These are phyloP conservation scores for Scortechinia acanthostroma DNA, from an alignment of 2,329 filamentous ascomycete genomes.

Conservation along the genomic window DNA sequence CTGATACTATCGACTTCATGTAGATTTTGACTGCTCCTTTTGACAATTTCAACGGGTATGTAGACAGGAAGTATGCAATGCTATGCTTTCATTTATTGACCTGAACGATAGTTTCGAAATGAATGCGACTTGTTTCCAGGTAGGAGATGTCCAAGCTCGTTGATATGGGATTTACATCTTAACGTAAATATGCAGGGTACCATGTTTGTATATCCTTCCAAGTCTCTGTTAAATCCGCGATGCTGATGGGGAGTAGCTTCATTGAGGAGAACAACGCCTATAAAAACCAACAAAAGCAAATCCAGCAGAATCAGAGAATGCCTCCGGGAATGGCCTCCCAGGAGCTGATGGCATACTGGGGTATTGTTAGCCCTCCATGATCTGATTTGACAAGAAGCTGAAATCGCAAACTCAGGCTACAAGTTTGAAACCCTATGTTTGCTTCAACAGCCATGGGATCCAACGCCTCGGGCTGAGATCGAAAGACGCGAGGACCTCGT, in stretches of 20 bases:
- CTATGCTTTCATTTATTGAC: slow-evolving; percentile 4
- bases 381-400: slow-evolving; percentile 1
- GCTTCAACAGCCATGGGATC: slow-evolving; percentile 67
- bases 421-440: slow-evolving; percentile 89
- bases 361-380: slow-evolving; percentile 29
- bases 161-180: slow-evolving; percentile 4
- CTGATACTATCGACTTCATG: slow-evolving; percentile 4
- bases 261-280: slow-evolving; percentile 83
- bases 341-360: slow-evolving; percentile 89
- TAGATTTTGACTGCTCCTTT: slow-evolving; percentile 83
- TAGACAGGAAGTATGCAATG: slow-evolving; percentile 5
- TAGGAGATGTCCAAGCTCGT: slow-evolving; percentile 30
- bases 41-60: slow-evolving; percentile 71
- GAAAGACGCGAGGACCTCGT: slow-evolving; percentile 64
- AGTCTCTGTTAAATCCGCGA: not conserved
- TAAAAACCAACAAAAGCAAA: slow-evolving; percentile 55
- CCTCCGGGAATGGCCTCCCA: slow-evolving; percentile 39
- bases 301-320: slow-evolving; percentile 32
- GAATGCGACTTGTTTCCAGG: slow-evolving; percentile 88
- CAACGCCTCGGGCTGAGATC: slow-evolving; percentile 69
- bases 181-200: slow-evolving; percentile 7
- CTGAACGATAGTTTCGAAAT: slow-evolving; percentile 71
- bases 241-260: slow-evolving; percentile 47
- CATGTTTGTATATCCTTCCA: not conserved
- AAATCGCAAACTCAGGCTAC: slow-evolving; percentile 62